These are phyloP conservation scores for Blastobotrys apis DNA, from an alignment of 1,139 yeast genomes.

Conservation along the genomic window DNA sequence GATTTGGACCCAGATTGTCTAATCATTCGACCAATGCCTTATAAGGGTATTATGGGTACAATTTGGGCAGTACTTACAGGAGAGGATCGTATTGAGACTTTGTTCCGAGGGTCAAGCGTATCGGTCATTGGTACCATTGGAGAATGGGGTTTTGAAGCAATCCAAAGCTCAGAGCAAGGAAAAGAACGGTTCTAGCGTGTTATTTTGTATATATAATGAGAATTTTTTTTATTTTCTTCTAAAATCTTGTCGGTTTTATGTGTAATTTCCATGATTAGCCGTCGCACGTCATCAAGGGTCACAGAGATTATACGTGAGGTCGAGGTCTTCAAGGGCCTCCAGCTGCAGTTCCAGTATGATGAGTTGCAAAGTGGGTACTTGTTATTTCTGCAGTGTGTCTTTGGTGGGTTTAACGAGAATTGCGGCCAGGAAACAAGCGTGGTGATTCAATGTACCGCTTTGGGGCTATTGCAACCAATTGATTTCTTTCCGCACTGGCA, in stretches of 20 bases:
- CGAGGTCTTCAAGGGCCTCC: constrained; percentile 1
- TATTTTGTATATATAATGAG: constrained; percentile 2
- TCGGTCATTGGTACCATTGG: constrained; percentile 76
- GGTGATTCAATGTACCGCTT: not conserved
- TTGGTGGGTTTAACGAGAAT: no score
- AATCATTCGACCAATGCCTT: constrained; percentile 36
- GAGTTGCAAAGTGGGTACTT: constrained; percentile 1
- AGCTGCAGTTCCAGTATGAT: not conserved
- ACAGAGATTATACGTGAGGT: constrained; percentile 4
- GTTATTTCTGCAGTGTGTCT: constrained; percentile 2
- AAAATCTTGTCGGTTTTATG: not conserved
- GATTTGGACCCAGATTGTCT: constrained; percentile 25
- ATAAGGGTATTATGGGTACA: constrained; percentile 50
- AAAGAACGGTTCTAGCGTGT: constrained; percentile 28
- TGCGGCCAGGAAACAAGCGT: no score
- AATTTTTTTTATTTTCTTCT: not conserved
- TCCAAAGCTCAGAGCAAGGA: constrained; percentile 46
- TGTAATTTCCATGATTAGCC: not conserved
- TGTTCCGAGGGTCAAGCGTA: constrained; percentile 91
- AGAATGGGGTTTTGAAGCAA: constrained; percentile 74
- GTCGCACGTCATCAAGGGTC: constrained; percentile 3
- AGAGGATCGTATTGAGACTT: constrained; percentile 39
- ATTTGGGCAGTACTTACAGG: constrained; percentile 45
- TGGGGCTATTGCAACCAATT: constrained; percentile 1
- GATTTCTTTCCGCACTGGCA: not conserved